Conservation (phyloP, 2,329 filamentous ascomycete species). For the Fusarium newnesense region DNA sequence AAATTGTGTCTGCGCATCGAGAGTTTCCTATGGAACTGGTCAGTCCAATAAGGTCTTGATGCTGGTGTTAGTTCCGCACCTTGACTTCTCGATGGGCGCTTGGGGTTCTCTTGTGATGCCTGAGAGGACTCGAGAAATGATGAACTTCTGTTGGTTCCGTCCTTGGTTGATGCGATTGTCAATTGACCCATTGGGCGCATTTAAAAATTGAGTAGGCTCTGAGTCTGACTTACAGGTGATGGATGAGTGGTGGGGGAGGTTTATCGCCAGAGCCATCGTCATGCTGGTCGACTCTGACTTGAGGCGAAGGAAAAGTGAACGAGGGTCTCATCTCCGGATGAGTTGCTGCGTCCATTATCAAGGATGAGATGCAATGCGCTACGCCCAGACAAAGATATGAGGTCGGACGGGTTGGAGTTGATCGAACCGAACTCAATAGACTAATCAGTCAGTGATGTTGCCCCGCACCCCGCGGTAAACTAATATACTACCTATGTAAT, state of each 20-base stretch:
- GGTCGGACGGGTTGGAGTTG: neutral
- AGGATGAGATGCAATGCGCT: neutral
- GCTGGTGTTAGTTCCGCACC: conserved; percentile 48
- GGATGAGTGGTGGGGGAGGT: conserved; percentile 48
- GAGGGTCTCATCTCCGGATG: conserved; percentile 33
- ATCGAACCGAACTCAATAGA: neutral
- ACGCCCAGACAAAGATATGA: neutral
- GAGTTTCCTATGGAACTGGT: conserved; percentile 74
- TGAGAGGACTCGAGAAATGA: conserved; percentile 63
- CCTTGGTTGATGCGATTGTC: conserved; percentile 44
- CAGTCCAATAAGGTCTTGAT: conserved; percentile 7
- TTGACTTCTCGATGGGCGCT: conserved; percentile 69
- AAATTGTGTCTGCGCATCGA: conserved; percentile 89
- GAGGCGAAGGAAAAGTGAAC: conserved; percentile 45
- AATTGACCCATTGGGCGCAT: conserved; percentile 8
- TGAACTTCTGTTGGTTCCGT: conserved; percentile 54
- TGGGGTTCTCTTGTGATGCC: conserved; percentile 67
- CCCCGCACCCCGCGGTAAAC: conserved; percentile 35
- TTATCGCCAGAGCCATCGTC: conserved; percentile 42
- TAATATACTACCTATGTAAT: neutral
- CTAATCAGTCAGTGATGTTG: conserved; percentile 12
- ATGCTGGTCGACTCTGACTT: conserved; percentile 45
- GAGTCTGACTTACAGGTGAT: conserved; percentile 55
- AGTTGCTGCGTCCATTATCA: conserved; percentile 37
- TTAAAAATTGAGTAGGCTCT: conserved; percentile 34